Conservation (phyloP, 2,329 filamentous ascomycete species). For the Neonectria punicea region DNA sequence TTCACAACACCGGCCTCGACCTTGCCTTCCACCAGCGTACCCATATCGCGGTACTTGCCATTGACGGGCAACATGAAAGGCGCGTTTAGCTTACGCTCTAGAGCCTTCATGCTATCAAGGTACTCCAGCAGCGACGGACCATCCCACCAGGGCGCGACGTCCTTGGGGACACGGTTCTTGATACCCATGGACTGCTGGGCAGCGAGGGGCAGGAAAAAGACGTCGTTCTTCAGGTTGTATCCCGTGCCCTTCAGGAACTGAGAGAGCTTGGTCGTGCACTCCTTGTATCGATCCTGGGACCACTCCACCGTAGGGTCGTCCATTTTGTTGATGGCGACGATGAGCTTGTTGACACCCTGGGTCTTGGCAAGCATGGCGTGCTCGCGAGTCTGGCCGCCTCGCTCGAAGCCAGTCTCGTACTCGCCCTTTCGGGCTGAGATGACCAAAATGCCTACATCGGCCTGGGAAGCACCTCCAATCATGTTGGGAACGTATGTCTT, state of each 20-base stretch:
- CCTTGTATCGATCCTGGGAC: conserved; percentile 91
- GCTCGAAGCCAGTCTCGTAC: conserved; percentile 97
- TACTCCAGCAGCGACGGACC: conserved; percentile 94
- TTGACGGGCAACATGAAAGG: conserved; percentile 99
- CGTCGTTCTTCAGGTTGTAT: conserved; percentile 93
- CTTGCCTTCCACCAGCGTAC: conserved; percentile 97
- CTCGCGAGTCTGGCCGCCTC: conserved; percentile 96
- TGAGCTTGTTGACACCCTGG: conserved; percentile 95
- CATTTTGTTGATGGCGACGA: conserved; percentile 99
- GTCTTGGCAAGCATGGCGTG: conserved; percentile 98
- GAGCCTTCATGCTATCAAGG: conserved; percentile 90
- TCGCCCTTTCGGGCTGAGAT: conserved; percentile 97
- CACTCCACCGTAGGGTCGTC: conserved; percentile 96
- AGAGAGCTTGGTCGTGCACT: conserved; percentile 89
- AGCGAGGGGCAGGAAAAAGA: conserved; percentile 96
- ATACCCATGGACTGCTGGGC: conserved; percentile 88
- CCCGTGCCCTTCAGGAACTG: conserved; percentile 92
- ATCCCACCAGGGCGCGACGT: conserved; percentile 82
- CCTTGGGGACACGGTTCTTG: conserved; percentile 85
- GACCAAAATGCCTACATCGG: conserved; percentile 93
- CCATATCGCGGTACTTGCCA: conserved; percentile 96
- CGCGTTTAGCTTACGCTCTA: conserved; percentile 95
- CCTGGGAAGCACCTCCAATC: conserved; percentile 95
- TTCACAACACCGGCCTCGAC: conserved; percentile 94
- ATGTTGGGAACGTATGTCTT: conserved; percentile 99